Base-by-base conservation (phyloP, 192 early-diverging fungal species). In the Endogone sp. region DNA sequence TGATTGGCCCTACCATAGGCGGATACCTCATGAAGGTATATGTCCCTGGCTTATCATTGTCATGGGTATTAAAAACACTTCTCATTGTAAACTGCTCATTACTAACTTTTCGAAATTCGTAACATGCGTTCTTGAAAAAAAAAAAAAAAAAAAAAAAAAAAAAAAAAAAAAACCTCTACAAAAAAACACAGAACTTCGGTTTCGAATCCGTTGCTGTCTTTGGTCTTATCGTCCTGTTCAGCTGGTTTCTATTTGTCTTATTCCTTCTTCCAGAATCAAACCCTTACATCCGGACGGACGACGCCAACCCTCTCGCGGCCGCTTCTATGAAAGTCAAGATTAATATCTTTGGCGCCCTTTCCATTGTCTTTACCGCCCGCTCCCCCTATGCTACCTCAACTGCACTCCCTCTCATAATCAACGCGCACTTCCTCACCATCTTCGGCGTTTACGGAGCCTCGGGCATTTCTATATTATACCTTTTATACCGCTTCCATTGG, bases 381-480 rank as follows among this genome's bases (percentile, higher is more conserved):
- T 26, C 27, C 2, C 27, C 59, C 59, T 60, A 60, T 60, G 59
- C 10, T 60, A 26, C 59, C 6, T 28, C 24, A 8, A 16, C 59
- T 6, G 59, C 59, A 10, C 59, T 60, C 22, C 59, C 59, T 60
- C 59, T 60, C 22, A 6, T 60, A 28, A 28, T 28, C 24, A 26
- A 6, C 22, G 27, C 27, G 10, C 59, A 60, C 2, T 60, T 60
- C 21, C 6, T 60, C 10, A 1, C 27, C 59, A 26, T 60, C 24
- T 60, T 60, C 27, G 27, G 10, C 1, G 59, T 28, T 23, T n/a
- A 56, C 11, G 59, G 24, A 6, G 6, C 59, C 22, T 21, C 6
- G 27, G 59, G 59, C 59, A 71, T 71, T 4, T 22, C 65, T 49
- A 20, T 29, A 21, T 27, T 71, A 3, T 60, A 60, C 27, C 6